Base-by-base conservation (phyloP, 441 rosid species). In the Croton setiger region DNA sequence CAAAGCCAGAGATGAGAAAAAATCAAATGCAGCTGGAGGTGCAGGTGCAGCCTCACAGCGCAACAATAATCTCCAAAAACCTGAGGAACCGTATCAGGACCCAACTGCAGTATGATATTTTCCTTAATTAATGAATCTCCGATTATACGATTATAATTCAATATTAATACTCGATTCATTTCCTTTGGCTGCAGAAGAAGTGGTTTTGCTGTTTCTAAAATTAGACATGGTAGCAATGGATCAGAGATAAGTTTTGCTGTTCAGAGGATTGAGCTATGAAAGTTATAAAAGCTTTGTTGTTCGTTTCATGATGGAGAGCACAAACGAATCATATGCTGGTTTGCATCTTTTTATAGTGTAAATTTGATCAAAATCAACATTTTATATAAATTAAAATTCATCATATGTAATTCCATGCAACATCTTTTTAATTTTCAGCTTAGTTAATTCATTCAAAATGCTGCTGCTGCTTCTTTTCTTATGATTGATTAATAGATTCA, bases 1-100 rank as follows among this genome's bases (percentile, higher is more conserved):
- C 66, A 91, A 89, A 84, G 95, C 95, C 60, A 83, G 95, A 69
- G 91, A 91, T 71, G 91, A 86, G 71, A 91, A 86, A 75, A 88
- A 88, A 72, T 78, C 87, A 31, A 82, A 68, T 13, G 87, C 81
- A 11, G 82, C 53, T 31, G 75, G 74, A 48, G 76, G 55, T 5
- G 31, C 68, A 7, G 67, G 67, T 35, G 74, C 83, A 13, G 48
- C 74, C 64, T 73, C 82, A 2, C 78, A 70, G 18, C 67, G 79
- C 60, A 67, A 64, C 17, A 66, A 60, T 33, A 63, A 67, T 64
- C 43, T 23, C 0, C 17, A 75, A 0, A 79, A 74, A 67, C 61
- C 78, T 6, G 66, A 56, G 4, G 67, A 73, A 8, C 33, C 67
- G 23, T 68, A 51, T 66, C 70, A 80, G 39, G 60, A 67, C 56